Conservation (phyloP, 2,329 filamentous ascomycete genomes). For the Hypoxylon sp. region DNA sequence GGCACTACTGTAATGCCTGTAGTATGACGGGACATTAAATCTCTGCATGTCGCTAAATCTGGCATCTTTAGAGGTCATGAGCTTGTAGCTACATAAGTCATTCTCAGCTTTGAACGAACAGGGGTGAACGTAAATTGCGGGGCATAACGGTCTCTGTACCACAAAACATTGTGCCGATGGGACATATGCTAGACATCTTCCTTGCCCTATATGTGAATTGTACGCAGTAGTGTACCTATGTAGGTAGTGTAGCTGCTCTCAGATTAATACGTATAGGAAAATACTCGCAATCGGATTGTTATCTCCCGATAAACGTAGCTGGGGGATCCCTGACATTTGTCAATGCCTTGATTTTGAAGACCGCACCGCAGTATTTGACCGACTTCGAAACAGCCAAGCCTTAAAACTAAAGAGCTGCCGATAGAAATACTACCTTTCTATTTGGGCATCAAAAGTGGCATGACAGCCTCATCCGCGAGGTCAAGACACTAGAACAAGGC, state of each 20-base stretch:
- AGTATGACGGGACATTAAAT: slow-evolving; percentile 27
- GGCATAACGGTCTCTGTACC: slow-evolving; percentile 31
- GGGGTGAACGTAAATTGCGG: slow-evolving; percentile 33
- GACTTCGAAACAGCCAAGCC: slow-evolving; percentile 33
- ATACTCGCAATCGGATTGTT: slow-evolving; percentile 9
- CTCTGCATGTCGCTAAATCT: slow-evolving; percentile 31
- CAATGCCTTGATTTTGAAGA: slow-evolving; percentile 9
- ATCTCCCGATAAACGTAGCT: slow-evolving; percentile 11
- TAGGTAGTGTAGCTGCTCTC: slow-evolving; percentile 4
- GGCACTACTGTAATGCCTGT: slow-evolving; percentile 23
- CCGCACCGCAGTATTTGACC: neutral
- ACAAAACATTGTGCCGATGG: slow-evolving; percentile 25
- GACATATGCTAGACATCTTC: slow-evolving; percentile 41
- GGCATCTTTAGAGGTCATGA: slow-evolving; percentile 23
- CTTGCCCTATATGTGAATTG: slow-evolving; percentile 32
- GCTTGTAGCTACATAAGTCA: slow-evolving; percentile 15
- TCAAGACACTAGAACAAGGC: slow-evolving; percentile 3
- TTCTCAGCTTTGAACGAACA: slow-evolving; percentile 16
- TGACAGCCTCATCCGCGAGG: slow-evolving; percentile 21
- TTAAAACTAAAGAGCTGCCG: neutral
- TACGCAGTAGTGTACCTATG: too few species aligned
- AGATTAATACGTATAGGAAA: neutral
- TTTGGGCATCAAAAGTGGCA: slow-evolving; percentile 15
- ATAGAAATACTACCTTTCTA: slow-evolving; percentile 1
- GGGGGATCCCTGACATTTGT: slow-evolving; percentile 4